A percentile compares a stretch with the other conserved stretches of the same genome.
Conservation (phyloP, 108 stramenopile genomes). For the Discostella pseudostelligera region DNA sequence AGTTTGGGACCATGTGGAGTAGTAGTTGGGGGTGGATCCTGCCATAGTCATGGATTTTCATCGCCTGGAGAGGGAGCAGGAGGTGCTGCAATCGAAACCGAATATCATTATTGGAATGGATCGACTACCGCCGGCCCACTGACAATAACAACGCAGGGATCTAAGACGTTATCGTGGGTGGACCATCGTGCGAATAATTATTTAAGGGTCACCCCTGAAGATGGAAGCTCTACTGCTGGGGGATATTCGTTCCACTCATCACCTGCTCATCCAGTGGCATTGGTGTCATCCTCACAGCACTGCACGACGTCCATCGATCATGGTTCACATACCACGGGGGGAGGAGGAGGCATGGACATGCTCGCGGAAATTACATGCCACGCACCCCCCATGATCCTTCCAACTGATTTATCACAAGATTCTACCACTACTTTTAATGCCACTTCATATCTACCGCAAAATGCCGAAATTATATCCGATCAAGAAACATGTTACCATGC, state of each 20-base stretch:
- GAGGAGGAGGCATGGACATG: conserved; percentile 44
- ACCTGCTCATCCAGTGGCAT: conserved; percentile 5
- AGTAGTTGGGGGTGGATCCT: background rate
- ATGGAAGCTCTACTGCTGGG: background rate
- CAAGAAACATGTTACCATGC: conserved; percentile 18
- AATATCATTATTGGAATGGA: background rate
- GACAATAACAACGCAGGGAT: conserved; percentile 1
- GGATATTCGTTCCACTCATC: background rate
- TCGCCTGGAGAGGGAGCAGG: background rate
- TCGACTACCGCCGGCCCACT: conserved; percentile 3
- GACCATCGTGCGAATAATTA: conserved; percentile 6
- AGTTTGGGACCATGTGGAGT: background rate
- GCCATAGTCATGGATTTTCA: conserved; percentile 5
- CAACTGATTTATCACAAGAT: background rate
- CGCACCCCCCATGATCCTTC: conserved; percentile 43
- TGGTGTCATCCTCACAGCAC: conserved; percentile 2
- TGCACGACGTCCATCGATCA: background rate
- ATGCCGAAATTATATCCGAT: conserved; percentile 15
- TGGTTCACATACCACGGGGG: background rate
- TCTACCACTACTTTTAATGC: conserved; percentile 4
- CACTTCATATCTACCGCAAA: background rate
- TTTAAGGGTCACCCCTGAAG: conserved; percentile 16
- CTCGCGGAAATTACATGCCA: conserved; percentile 48
- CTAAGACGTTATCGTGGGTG: conserved; percentile 20
- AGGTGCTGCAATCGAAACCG: background rate